phyloP scores from a whole-genome alignment of 2,329 filamentous ascomycete genomes.

The Sordariomycetes sp. region DNA sequence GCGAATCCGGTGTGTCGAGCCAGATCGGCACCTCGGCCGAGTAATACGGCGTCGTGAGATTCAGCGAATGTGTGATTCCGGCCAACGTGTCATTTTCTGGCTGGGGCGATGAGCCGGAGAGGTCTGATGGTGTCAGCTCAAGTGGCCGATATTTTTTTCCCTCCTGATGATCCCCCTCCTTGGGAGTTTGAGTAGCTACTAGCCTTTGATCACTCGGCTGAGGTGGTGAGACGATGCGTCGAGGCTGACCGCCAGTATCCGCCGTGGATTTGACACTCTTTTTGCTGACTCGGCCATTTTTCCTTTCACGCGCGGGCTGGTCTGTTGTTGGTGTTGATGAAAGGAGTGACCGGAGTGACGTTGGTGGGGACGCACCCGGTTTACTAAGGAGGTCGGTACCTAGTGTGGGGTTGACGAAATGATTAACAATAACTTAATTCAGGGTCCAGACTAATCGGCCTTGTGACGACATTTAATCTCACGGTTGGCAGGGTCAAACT shows the following conservation, averaged over 20 bases:
- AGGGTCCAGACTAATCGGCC: too few relatives aligned
- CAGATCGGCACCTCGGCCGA: constrained; percentile 51
- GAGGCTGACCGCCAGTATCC: constrained; percentile 49
- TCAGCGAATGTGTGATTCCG: constrained; percentile 48
- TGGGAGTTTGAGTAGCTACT: too few relatives aligned
- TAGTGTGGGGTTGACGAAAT: too few relatives aligned
- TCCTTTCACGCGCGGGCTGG: neutral
- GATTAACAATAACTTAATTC: too few relatives aligned
- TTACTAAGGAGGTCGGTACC: too few relatives aligned
- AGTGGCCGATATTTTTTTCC: neutral
- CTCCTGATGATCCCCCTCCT: neutral
- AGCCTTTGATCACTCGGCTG: constrained; percentile 40
- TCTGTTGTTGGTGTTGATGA: neutral
- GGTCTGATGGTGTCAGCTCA: constrained; percentile 26
- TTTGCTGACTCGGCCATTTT: neutral
- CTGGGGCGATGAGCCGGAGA: constrained; percentile 38
- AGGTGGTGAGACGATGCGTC: constrained; percentile 36
- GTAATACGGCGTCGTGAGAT: constrained; percentile 53
- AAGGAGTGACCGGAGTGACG: neutral
- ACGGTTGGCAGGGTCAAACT: too few relatives aligned
- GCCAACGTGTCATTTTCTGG: constrained; percentile 33
- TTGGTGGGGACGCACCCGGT: too few relatives aligned
- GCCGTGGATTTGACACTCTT: constrained; percentile 31
- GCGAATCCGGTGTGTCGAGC: constrained; percentile 51
- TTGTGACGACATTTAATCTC: too few relatives aligned